Conservation (phyloP, 495 filamentous ascomycete genomes). For the Aspergillus conjunctus region DNA sequence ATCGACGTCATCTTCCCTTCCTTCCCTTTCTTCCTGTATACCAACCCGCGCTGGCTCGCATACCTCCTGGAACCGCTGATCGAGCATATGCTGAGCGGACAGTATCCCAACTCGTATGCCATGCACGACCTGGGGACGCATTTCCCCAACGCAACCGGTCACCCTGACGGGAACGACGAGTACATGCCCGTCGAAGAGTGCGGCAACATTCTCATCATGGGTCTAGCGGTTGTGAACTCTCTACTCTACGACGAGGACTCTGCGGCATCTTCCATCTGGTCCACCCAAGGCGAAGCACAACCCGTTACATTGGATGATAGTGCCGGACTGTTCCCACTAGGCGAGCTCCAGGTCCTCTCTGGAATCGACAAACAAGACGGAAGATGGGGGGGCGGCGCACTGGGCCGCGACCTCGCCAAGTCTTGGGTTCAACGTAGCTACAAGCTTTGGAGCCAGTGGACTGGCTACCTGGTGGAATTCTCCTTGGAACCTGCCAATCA, state of each 20-base stretch:
- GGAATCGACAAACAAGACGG: constrained; percentile 53
- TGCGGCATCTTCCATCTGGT: constrained; percentile 55
- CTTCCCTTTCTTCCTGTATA: constrained; percentile 94
- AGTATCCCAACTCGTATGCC: constrained; percentile 88
- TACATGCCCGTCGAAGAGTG: constrained; percentile 99
- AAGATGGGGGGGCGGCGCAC: constrained; percentile 52
- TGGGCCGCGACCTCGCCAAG: constrained; percentile 53
- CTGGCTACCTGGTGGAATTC: constrained; percentile 84
- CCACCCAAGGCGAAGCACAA: constrained; percentile 35
- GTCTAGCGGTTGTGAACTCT: constrained; percentile 79
- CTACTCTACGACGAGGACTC: constrained; percentile 67
- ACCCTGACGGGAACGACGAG: constrained; percentile 84
- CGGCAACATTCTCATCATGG: constrained; percentile 96
- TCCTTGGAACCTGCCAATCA: constrained; percentile 84
- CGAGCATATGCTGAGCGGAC: constrained; percentile 87
- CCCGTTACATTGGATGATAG: constrained; percentile 24
- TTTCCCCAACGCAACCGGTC: constrained; percentile 92
- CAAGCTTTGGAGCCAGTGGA: constrained; percentile 89
- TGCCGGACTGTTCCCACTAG: constrained; percentile 43
- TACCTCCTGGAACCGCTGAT: constrained; percentile 88
- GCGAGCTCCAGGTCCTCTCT: constrained; percentile 42
- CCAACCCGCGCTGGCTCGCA: constrained; percentile 87
- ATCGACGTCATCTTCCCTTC: constrained; percentile 97
- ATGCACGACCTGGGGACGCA: constrained; percentile 91
- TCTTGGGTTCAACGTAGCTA: constrained; percentile 69